phyloP scores from a whole-genome alignment of 1,284 basidiomycete species.

The Cryptococcus hybrid region DNA sequence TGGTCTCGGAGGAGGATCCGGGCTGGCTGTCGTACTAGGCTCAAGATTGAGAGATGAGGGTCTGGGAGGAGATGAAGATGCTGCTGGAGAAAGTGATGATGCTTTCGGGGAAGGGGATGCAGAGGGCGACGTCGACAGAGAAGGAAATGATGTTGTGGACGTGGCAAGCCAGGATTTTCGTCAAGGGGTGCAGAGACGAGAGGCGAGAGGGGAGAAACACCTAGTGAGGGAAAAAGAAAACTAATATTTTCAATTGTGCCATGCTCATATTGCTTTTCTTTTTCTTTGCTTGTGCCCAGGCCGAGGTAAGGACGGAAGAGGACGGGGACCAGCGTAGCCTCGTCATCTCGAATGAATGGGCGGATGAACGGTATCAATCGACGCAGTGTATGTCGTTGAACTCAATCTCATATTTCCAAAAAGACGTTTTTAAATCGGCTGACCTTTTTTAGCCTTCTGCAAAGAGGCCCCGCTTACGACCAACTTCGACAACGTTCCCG shows the following conservation, averaged over 20 bases:
- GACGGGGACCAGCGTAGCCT: constrained; percentile 9
- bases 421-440: neutral
- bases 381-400: constrained; percentile 8
- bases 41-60: constrained; percentile 1
- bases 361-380: constrained; percentile 6
- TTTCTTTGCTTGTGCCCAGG: too few relatives aligned
- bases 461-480: constrained; percentile 42
- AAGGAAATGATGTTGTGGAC: neutral
- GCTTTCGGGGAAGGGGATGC: constrained; percentile 21
- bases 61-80: constrained; percentile 36
- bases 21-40: neutral
- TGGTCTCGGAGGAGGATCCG: neutral
- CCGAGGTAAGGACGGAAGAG: too few relatives aligned
- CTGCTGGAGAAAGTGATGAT: constrained; percentile 42
- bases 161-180: constrained; percentile 1
- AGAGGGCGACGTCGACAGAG: constrained; percentile 18
- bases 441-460: constrained; percentile 26
- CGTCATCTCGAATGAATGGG: constrained; percentile 6
- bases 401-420: too few relatives aligned
- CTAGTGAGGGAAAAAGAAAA: constrained; percentile 4
- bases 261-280: too few relatives aligned
- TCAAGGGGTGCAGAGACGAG: constrained; percentile 1
- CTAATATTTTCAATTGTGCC: neutral
- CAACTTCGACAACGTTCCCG: constrained; percentile 52
- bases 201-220: constrained; percentile 6